phyloP scores from a whole-genome alignment of 768 basidiomycete species.

The Lactarius indigo region DNA sequence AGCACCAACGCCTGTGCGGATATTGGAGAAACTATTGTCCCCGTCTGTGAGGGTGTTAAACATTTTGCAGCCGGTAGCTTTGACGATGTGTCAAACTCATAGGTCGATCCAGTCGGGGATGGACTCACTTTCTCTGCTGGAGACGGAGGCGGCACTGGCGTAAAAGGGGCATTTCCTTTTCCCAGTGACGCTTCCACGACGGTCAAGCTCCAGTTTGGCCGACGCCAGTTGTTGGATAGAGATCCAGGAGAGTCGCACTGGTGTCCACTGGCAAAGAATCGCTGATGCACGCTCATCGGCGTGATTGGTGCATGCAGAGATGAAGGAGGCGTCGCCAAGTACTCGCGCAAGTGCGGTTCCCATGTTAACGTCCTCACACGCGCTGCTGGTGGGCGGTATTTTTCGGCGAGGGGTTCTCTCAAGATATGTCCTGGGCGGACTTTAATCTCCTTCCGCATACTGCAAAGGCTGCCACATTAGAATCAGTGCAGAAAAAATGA shows the following conservation, averaged over 20 bases:
- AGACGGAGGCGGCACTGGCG: not conserved
- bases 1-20: not conserved
- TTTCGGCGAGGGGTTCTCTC: slow-evolving; percentile 8
- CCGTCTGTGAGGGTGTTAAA: not conserved
- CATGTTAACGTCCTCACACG: slow-evolving; percentile 19
- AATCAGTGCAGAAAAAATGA: not conserved
- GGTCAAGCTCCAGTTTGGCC: not conserved
- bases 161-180: not conserved
- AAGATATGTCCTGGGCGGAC: slow-evolving; percentile 5
- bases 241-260: slow-evolving; percentile 5
- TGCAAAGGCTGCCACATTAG: not conserved
- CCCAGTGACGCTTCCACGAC: not conserved
- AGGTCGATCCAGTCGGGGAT: not conserved
- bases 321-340: not conserved
- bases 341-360: not conserved
- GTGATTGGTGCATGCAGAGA: not conserved
- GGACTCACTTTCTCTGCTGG: not conserved
- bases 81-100: not conserved
- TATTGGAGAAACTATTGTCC: not conserved
- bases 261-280: not conserved
- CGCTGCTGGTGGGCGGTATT: slow-evolving; percentile 15
- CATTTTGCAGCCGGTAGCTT: not conserved
- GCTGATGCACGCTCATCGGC: slow-evolving; percentile 4
- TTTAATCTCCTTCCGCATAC: slow-evolving; percentile 16
- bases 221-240: slow-evolving; percentile 7